phyloP scores from a whole-genome alignment of 768 basidiomycete species.

The Leucosporidium scottii region DNA sequence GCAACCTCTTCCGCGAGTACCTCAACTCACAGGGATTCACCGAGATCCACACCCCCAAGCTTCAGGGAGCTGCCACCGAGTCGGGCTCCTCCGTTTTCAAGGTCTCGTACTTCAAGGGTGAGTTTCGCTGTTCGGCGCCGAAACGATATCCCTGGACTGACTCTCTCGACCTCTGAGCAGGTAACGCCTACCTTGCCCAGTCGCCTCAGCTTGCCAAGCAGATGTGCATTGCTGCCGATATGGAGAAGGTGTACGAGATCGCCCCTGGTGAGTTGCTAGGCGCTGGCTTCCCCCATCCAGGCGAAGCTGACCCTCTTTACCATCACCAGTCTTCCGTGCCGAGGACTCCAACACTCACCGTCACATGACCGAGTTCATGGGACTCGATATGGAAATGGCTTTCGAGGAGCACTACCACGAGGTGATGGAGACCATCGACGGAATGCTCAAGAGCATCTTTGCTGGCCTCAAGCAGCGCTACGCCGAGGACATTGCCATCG shows the following conservation, averaged over 20 bases:
- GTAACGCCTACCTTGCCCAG: constrained; percentile 85
- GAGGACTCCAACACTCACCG: constrained; percentile 96
- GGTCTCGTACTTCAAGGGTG: constrained; percentile 94
- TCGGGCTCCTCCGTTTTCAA: constrained; percentile 96
- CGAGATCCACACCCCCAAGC: constrained; percentile 95
- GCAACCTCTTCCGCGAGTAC: constrained; percentile 76
- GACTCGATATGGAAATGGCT: constrained; percentile 97
- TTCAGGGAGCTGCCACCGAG: constrained; percentile 94
- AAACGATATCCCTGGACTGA: not conserved
- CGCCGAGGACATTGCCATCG: constrained; percentile 69
- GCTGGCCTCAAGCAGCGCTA: constrained; percentile 67
- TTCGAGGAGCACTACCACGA: constrained; percentile 99
- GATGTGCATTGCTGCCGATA: constrained; percentile 98
- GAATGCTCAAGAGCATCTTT: constrained; percentile 80
- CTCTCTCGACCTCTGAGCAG: constrained; percentile 44
- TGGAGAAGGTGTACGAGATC: constrained; percentile 96
- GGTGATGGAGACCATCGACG: constrained; percentile 85
- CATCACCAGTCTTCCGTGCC: constrained; percentile 78
- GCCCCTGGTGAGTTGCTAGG: constrained; percentile 48
- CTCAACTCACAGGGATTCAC: constrained; percentile 67
- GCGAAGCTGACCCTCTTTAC: not conserved
- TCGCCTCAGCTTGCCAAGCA: constrained; percentile 97
- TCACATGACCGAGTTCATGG: constrained; percentile 96
- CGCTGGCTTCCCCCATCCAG: not conserved
- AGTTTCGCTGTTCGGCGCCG: constrained; percentile 20